phyloP scores from a whole-genome alignment of 2,329 filamentous ascomycete genomes.

The Neofusicoccum laricinum region DNA sequence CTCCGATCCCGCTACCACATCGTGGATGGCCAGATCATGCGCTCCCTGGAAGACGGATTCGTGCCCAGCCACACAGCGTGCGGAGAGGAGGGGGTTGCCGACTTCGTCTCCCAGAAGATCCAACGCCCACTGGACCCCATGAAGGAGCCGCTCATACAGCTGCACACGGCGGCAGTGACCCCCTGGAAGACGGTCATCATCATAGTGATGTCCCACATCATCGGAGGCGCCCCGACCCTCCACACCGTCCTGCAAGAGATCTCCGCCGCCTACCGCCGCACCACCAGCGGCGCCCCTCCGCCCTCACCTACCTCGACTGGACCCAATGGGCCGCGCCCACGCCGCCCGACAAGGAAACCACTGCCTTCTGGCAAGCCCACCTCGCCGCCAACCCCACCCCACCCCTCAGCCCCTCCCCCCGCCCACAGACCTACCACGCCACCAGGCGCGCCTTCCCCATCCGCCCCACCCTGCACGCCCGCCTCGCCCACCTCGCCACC shows the following conservation, averaged over 20 bases:
- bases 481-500: background rate
- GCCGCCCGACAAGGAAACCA: background rate
- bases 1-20: background rate
- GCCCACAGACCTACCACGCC: background rate
- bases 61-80: background rate
- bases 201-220: constrained; percentile 12
- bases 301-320: background rate
- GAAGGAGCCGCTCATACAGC: background rate
- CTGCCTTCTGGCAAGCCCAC: background rate
- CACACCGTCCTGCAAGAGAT: background rate
- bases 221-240: constrained; percentile 5
- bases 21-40: background rate
- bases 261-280: background rate
- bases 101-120: background rate
- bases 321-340: background rate
- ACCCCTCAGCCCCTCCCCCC: background rate
- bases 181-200: background rate
- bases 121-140: background rate
- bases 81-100: background rate
- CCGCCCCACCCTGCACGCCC: background rate
- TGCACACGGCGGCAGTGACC: background rate
- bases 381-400: background rate
- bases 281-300: background rate
- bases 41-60: background rate
- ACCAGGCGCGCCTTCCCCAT: background rate